phyloP scores from a whole-genome alignment of 2,329 filamentous ascomycete species.

The Penicillium digitatum region DNA sequence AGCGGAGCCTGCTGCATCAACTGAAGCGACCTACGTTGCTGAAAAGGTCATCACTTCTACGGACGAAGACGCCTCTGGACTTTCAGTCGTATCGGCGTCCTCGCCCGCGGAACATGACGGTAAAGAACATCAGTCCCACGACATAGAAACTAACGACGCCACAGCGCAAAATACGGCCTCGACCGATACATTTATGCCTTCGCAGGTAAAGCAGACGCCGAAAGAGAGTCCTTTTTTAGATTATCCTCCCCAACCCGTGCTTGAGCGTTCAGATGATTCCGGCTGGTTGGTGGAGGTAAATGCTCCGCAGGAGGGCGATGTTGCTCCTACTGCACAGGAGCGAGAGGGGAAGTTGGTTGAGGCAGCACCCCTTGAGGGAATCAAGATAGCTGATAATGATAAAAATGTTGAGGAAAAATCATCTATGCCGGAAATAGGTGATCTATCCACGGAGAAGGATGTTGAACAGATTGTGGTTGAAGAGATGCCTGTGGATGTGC shows the following conservation, averaged over 20 bases:
- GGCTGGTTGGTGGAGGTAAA: constrained; percentile 17
- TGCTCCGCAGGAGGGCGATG: constrained; percentile 10
- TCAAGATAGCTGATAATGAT: not conserved
- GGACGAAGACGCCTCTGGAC: constrained; percentile 20
- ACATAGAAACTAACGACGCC: constrained; percentile 35
- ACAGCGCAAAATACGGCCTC: constrained; percentile 39
- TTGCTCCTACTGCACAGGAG: not conserved
- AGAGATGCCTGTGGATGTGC: constrained; percentile 7
- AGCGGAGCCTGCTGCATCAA: constrained; percentile 13
- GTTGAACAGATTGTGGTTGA: not conserved
- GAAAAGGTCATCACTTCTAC: constrained; percentile 15
- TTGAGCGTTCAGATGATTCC: constrained; percentile 25
- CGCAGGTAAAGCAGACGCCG: constrained; percentile 43
- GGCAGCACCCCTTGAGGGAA: not conserved
- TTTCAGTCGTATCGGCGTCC: constrained; percentile 27
- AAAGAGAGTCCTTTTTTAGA: constrained; percentile 31
- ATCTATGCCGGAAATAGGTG: constrained; percentile 4
- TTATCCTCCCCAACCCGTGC: constrained; percentile 31
- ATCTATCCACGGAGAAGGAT: constrained; percentile 1
- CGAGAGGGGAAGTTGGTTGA: constrained; percentile 5
- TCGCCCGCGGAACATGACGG: constrained; percentile 41
- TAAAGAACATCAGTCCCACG: constrained; percentile 46
- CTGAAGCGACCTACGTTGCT: constrained; percentile 2
- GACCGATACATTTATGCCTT: constrained; percentile 45
- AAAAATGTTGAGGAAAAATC: not conserved